Evolutionary conservation across 345 rosid genomes (phyloP).

Genomic region (Leavenworthia alabamica): DNA sequence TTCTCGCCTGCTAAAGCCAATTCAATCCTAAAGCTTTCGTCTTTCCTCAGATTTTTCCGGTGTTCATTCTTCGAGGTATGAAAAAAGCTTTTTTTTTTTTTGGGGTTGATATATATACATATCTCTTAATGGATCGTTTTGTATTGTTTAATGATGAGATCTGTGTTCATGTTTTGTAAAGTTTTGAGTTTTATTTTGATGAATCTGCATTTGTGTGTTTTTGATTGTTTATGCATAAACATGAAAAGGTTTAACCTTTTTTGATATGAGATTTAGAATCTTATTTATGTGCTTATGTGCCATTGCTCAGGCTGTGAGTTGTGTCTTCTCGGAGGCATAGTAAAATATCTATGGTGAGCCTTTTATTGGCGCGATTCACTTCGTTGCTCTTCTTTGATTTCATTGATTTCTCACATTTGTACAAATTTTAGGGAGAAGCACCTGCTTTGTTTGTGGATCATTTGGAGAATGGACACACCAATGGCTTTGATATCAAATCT

Average conservation of each 20-base stretch:
- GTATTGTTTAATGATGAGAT: conserved; percentile 15
- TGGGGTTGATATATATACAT: background rate
- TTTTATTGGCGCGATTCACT: conserved; percentile 28
- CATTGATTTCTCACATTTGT: conserved; percentile 21
- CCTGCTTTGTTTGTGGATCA: conserved; percentile 48
- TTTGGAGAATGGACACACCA: conserved; percentile 35
- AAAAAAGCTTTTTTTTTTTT: background rate
- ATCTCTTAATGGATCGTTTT: conserved; percentile 2
- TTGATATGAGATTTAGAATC: conserved; percentile 13
- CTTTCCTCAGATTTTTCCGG: conserved; percentile 8
- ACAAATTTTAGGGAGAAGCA: conserved; percentile 61
- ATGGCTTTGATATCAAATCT: conserved; percentile 41
- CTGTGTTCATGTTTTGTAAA: conserved; percentile 18
- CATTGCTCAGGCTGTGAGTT: conserved; percentile 61
- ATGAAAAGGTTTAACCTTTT: conserved; percentile 2
- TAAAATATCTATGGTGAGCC: conserved; percentile 82
- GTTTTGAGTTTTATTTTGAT: conserved; percentile 9
- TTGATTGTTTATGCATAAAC: background rate
- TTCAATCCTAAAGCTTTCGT: conserved; percentile 22
- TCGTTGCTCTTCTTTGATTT: conserved; percentile 16
- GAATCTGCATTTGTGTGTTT: conserved; percentile 22
- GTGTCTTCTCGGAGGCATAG: conserved; percentile 48
- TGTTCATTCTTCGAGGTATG: conserved; percentile 25
- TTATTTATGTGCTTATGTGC: conserved; percentile 24
- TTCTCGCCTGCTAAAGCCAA: background rate